Evolutionary conservation across 805 yeast genomes (phyloP), one percentile per base, ranked within the genome.

Genomic region (Torulaspora delbrueckii): DNA sequence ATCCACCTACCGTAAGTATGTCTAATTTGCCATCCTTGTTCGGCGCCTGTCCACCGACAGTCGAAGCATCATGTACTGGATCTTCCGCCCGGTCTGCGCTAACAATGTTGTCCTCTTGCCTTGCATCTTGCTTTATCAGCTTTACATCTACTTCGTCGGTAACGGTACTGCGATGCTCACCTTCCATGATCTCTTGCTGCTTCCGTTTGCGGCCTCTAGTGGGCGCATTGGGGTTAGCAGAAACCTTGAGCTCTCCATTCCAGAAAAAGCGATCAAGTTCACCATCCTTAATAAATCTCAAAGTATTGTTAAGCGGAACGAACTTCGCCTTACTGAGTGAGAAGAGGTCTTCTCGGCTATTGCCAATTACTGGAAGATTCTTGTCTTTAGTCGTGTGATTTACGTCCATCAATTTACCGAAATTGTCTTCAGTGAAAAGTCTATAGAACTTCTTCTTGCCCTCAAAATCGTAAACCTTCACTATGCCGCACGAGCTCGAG

Each of bases 361-460:
- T 32, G 23, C 28, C 28, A 5, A 46, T 13, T 12, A 42, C 35
- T 10, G 30, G 13, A 13, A 43, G 37, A 16, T 35, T 13, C 8
- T 19, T 28, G 27, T 13, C 24, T 14, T 19, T 14, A 4, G 14
- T 23, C 9, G 31, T 6, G 8, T 28, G 32, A 1, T 16, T 40
- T 2, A 57, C 51, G 18, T 65, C 65, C 0, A 68, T 60, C 12
- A 68, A 59, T 16, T 54, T 57, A 13, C 66, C 46, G 45, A 71
- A 74, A 36, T 71, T 66, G 3, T 65, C 58, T 37, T 73, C 72
- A 0, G 81, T 71, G 50, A 81, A 72, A 54, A 84, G 81, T 33
- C 95, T 70, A 62, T 78, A 86, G 53, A 79, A 85, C 57, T 86
- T 84, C 47, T 75, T 72, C 52, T 88, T 80, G 0, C 95, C 95